These are phyloP conservation scores for Trichoderma arundinaceum DNA, from an alignment of 2,329 filamentous ascomycete genomes.

Conservation along the genomic window DNA sequence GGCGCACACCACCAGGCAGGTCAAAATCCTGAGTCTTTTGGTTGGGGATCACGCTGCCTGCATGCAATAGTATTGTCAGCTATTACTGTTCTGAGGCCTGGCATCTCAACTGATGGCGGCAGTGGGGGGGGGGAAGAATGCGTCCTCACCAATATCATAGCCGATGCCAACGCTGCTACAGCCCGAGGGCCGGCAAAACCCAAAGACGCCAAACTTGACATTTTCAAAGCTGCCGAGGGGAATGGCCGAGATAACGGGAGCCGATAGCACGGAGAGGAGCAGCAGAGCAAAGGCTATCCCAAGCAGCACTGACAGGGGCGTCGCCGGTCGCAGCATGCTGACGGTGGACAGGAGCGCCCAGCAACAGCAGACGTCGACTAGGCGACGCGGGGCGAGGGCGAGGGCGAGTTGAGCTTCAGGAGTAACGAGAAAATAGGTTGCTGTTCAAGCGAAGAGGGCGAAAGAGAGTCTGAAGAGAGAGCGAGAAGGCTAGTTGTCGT, in stretches of 20 bases:
- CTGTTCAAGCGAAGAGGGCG: not conserved
- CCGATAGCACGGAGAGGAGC: slow-evolving; percentile 86
- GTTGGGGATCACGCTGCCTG: slow-evolving; percentile 38
- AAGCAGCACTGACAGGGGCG: slow-evolving; percentile 85
- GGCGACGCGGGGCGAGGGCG: slow-evolving; percentile 29
- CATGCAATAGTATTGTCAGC: slow-evolving; percentile 1
- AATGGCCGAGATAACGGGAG: slow-evolving; percentile 84
- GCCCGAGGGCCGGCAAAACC: slow-evolving; percentile 71
- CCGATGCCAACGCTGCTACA: slow-evolving; percentile 82
- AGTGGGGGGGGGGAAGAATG: not conserved
- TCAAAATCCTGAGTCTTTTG: slow-evolving; percentile 57
- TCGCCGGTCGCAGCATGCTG: slow-evolving; percentile 88
- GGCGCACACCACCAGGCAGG: slow-evolving; percentile 57
- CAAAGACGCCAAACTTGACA: slow-evolving; percentile 89
- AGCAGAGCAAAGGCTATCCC: slow-evolving; percentile 84
- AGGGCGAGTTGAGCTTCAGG: not conserved
- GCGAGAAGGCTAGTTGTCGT: not conserved
- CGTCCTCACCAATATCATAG: slow-evolving; percentile 73
- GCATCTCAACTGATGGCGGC: not conserved
- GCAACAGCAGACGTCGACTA: slow-evolving; percentile 32
- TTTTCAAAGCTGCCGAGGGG: slow-evolving; percentile 79
- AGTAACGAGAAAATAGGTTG: slow-evolving; percentile 4
- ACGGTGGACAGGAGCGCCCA: slow-evolving; percentile 37
- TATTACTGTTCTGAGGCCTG: not conserved
- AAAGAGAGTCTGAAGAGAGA: not conserved